These are phyloP conservation scores for Westerdykella sp. DNA, from an alignment of 2,329 filamentous ascomycete species.

Conservation along the genomic window DNA sequence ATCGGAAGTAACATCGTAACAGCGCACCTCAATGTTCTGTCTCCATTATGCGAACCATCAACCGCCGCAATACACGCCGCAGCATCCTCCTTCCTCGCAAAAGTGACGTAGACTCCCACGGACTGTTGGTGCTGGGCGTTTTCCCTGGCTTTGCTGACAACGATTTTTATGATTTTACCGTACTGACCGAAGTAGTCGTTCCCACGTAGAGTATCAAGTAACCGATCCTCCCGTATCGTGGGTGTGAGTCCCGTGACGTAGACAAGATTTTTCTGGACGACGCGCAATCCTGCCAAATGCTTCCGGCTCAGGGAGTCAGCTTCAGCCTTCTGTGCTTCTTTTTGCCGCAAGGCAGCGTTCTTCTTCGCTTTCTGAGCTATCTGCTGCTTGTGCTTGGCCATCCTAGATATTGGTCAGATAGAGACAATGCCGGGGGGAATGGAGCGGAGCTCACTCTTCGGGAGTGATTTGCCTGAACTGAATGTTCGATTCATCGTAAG, in stretches of 20 bases:
- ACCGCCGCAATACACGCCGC: conserved; percentile 85
- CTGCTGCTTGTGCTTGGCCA: conserved; percentile 68
- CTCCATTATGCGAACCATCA: conserved; percentile 86
- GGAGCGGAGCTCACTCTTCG: conserved; percentile 68
- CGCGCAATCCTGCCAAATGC: conserved; percentile 87
- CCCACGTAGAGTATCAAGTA: conserved; percentile 83
- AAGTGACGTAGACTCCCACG: conserved; percentile 97
- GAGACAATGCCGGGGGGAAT: conserved; percentile 5
- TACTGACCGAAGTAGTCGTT: conserved; percentile 97
- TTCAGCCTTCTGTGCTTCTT: conserved; percentile 93
- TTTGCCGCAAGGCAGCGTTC: conserved; percentile 81
- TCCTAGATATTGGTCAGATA: conserved; percentile 43
- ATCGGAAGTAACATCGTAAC: neutral
- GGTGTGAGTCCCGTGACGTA: conserved; percentile 95
- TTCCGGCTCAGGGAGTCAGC: conserved; percentile 93
- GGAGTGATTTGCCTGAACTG: conserved; percentile 91
- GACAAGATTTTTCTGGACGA: conserved; percentile 97
- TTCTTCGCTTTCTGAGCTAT: conserved; percentile 82
- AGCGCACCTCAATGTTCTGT: conserved; percentile 68
- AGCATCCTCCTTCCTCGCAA: conserved; percentile 85
- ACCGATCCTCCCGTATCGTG: conserved; percentile 82
- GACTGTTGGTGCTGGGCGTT: conserved; percentile 65
- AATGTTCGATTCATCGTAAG: conserved; percentile 95
- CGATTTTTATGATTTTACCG: conserved; percentile 96
- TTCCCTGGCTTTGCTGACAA: conserved; percentile 93